Base-by-base conservation (phyloP, 2,329 filamentous ascomycete genomes). In the Phyllosticta citribraziliensis region DNA sequence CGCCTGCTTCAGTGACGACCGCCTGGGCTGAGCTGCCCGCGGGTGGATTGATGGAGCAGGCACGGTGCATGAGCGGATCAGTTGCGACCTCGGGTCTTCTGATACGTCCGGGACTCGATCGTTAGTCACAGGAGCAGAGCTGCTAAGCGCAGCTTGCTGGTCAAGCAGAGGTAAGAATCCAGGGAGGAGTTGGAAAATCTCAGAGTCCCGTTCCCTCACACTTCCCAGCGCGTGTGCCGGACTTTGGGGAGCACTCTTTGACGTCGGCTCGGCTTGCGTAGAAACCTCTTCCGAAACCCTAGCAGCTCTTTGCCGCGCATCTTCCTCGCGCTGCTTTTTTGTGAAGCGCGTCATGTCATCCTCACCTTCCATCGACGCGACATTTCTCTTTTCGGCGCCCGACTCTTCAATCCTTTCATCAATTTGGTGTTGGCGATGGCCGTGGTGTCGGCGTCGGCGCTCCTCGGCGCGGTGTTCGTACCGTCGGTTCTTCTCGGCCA, bases 81-180 rank as follows among this genome's bases (percentile, higher is more conserved):
- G 55, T 50, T 61, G 54, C 17, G 47, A 35, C 3, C 59, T 54
- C 35, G 59, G 59, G 52, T 57, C 40, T 57, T 52, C 51, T 57
- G 20, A 35, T 5, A 4, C 55, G 55, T n/a, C 56, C 30, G 8
- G 35, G 19, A 25, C 52, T 51, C 27, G 50, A 47, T 55, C 33
- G 55, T 58, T 62, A 6, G 60, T 51, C 5, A 56, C 52, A 33
- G 60, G 60, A n/a, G 60, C 60, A 14, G 60, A 62, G 52, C 56
- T 62, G 55, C 55, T 58, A 22, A 56, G 25, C 50, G 52, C 12
- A 12, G 56, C 54, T 50, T 61, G 59, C 14, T 62, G 55, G n/a
- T 62, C 60, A 17, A 62, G 60, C 55, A 62, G 35, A 5, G 60
- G 60, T 55, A 62, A 27, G 52, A 62, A 62, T 52, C 60, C 60